Evolutionary conservation across 2,329 filamentous ascomycete species (phyloP), one percentile per base, ranked within the genome.

Genomic region (Aureobasidium vineae): DNA sequence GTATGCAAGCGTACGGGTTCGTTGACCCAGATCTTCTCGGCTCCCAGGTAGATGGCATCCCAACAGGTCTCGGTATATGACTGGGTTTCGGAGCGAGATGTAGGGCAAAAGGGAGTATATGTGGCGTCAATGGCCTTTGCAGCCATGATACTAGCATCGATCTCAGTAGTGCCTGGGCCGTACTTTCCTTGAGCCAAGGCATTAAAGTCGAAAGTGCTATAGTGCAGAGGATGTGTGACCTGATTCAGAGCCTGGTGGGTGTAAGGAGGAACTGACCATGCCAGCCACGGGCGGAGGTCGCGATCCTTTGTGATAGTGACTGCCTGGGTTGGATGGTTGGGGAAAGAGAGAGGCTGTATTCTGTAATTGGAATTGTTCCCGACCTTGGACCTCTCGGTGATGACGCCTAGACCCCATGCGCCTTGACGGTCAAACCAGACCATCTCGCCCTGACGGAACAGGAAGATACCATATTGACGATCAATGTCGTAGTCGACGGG

Each of bases 21-120:
- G n/a, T 84, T 83, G 23, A 81, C 74, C 83, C 84, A 87, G 26
- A 86, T 78, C 73, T 86, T 86, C 71, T 87, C 85, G 1, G 81
- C 84, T 6, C 85, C 85, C 0, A 86, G 73, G 72, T 80, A 87
- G 59, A 86, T 77, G 38, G 82, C 83, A 66, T 82, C 82, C 73
- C 82, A 86, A 64, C 80, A 77, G 53, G 81, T 79, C 65, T 82
- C 77, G 13, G 67, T 68, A 2, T 67, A 16, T 77, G 78, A 7
- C 75, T 73, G 26, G 74, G 72, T 3, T 1, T 78, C 71, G 1
- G 73, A 70, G 23, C 75, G 79, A 50, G 78, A 78, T n/a, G 80
- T 74, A n/a, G 74, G 77, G 57, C 82, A 79, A 66, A 85, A 81
- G 2, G 82, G 79, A 0, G 83, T 85, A 71, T 84, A 86, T 31